Conservation (phyloP, 345 rosid genomes). For the Raphanus sativus region DNA sequence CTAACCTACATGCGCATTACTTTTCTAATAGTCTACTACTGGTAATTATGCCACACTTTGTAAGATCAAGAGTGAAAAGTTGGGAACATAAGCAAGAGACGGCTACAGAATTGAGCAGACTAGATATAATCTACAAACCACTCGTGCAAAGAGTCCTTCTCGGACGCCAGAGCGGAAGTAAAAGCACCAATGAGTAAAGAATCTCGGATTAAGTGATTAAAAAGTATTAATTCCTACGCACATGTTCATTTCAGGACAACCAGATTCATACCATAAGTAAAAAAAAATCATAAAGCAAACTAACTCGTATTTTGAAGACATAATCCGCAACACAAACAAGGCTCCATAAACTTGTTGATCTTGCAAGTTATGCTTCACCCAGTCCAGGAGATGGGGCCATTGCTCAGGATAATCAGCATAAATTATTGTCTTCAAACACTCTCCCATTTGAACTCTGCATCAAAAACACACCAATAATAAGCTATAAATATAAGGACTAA, state of each 20-base stretch:
- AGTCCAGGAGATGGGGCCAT: conserved; percentile 88
- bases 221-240: neutral
- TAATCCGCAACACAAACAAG: conserved; percentile 79
- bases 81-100: neutral
- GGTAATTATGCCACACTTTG: neutral
- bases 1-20: neutral
- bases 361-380: conserved; percentile 88
- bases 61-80: neutral
- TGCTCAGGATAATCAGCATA: conserved; percentile 98
- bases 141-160: neutral
- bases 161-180: neutral
- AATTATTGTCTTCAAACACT: conserved; percentile 92
- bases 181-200: neutral
- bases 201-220: neutral
- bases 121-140: neutral
- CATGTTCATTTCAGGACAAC: neutral
- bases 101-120: neutral
- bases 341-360: conserved; percentile 91
- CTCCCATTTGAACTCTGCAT: conserved; percentile 91
- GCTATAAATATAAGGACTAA: conserved; percentile 15
- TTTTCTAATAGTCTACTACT: neutral
- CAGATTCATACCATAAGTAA: neutral
- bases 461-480: conserved; percentile 15
- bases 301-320: conserved; percentile 96
- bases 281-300: conserved; percentile 22